These are phyloP conservation scores for Luzula sylvatica DNA, from an alignment of 176 grass and related monocot species.

Conservation along the genomic window DNA sequence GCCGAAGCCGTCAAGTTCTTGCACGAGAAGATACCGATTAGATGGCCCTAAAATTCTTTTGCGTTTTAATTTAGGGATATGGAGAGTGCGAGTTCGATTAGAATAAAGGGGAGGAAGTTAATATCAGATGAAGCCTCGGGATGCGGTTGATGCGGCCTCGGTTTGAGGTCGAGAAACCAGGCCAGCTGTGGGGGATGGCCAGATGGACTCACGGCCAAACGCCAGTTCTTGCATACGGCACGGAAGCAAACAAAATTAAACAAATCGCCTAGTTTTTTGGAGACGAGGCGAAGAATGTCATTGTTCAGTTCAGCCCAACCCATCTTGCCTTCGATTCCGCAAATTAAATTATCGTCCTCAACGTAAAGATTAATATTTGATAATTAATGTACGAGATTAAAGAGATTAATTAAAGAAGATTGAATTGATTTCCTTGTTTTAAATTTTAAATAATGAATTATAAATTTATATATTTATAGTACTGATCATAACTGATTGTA, in stretches of 20 bases:
- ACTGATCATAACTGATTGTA: no score
- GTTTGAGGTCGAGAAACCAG: not conserved
- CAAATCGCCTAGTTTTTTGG: not conserved
- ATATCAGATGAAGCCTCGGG: not conserved
- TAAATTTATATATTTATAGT: no score
- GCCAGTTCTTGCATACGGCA: not conserved
- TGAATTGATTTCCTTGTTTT: no score
- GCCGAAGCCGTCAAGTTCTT: not conserved
- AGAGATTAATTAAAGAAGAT: no score
- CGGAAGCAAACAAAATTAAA: not conserved
- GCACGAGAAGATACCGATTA: not conserved
- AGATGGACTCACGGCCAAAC: not conserved
- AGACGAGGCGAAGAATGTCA: not conserved
- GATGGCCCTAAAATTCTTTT: not conserved
- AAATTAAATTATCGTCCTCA: no score
- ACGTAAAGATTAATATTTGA: no score
- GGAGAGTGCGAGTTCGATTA: not conserved
- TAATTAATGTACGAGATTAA: no score
- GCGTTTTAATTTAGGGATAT: not conserved
- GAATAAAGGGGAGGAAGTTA: not conserved
- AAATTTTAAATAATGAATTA: no score
- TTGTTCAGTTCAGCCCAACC: not conserved
- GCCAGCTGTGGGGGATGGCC: not conserved
- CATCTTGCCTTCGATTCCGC: no score
- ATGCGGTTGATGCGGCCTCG: no score